Conservation (phyloP, 1,139 yeast species). For the Protomyces macrosporus region DNA sequence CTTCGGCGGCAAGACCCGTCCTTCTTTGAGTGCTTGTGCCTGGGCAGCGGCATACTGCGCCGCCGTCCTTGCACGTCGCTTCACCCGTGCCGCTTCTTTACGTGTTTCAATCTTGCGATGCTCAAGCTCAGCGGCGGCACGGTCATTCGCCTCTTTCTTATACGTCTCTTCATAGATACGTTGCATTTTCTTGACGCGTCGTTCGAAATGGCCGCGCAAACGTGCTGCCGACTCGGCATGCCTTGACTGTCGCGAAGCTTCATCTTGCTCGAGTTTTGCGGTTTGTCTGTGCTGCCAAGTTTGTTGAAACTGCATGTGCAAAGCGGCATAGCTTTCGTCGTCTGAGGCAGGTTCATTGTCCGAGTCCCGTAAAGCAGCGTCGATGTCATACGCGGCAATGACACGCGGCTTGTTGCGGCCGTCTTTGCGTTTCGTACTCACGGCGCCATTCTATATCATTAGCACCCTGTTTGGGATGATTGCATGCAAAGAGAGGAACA, state of each 20-base stretch:
- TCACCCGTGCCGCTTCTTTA: slow-evolving; percentile 2
- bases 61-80: neutral
- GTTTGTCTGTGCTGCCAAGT: slow-evolving; percentile 1
- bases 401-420: neutral
- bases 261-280: neutral
- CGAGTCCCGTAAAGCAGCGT: neutral
- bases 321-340: slow-evolving; percentile 7
- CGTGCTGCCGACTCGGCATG: neutral
- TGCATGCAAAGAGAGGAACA: neutral
- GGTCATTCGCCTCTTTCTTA: neutral
- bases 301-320: neutral
- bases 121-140: slow-evolving; percentile 11
- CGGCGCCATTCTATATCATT: neutral
- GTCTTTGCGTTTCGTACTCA: slow-evolving; percentile 1
- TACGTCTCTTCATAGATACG: slow-evolving; percentile 4
- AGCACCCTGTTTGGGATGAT: neutral
- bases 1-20: neutral
- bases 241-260: slow-evolving; percentile 1
- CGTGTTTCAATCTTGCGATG: slow-evolving; percentile 8
- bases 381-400: neutral
- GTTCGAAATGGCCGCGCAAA: slow-evolving; percentile 2
- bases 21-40: slow-evolving; percentile 1
- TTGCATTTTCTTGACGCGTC: slow-evolving; percentile 6
- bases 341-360: slow-evolving; percentile 5
- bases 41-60: slow-evolving; percentile 16